phyloP scores from a whole-genome alignment of 2,329 filamentous ascomycete species.

The Neonectria ditissima region DNA sequence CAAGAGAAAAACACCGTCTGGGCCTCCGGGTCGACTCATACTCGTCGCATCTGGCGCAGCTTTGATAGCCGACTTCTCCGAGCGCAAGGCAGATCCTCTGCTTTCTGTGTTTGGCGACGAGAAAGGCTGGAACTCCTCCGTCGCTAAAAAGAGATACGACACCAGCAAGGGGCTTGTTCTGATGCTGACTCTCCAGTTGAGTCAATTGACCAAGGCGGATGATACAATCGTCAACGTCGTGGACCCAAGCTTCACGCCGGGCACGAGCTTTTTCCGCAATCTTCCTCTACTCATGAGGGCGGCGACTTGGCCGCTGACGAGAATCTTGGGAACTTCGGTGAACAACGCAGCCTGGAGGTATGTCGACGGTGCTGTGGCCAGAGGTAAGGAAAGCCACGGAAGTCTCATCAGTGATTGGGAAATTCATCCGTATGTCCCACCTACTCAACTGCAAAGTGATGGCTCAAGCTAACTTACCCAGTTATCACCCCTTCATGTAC shows the following conservation, averaged over 20 bases:
- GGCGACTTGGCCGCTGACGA: constrained; percentile 12
- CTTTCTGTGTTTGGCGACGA: constrained; percentile 10
- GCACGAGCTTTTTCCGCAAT: constrained; percentile 14
- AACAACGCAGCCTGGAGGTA: constrained; percentile 26
- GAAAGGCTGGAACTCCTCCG: constrained; percentile 4
- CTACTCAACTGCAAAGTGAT: too few species aligned
- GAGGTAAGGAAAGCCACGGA: constrained; percentile 28
- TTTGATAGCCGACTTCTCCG: constrained; percentile 3
- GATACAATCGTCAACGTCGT: constrained; percentile 26
- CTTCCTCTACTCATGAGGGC: not conserved
- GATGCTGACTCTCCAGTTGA: too few species aligned
- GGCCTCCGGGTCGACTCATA: constrained; percentile 17
- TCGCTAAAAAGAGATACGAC: constrained; percentile 13
- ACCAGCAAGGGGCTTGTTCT: constrained; percentile 23
- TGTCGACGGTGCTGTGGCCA: constrained; percentile 18
- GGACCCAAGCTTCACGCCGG: constrained; percentile 20
- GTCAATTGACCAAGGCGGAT: not conserved
- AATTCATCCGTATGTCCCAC: constrained; percentile 18
- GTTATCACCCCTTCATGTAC: too few species aligned
- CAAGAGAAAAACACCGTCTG: constrained; percentile 5
- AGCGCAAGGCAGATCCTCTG: not conserved
- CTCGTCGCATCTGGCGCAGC: constrained; percentile 25
- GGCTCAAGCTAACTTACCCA: too few species aligned
- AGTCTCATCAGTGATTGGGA: constrained; percentile 20
- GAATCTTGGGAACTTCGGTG: constrained; percentile 6